Evolutionary conservation across 176 grass and related monocot species (phyloP).

Genomic region (Poa pratensis): DNA sequence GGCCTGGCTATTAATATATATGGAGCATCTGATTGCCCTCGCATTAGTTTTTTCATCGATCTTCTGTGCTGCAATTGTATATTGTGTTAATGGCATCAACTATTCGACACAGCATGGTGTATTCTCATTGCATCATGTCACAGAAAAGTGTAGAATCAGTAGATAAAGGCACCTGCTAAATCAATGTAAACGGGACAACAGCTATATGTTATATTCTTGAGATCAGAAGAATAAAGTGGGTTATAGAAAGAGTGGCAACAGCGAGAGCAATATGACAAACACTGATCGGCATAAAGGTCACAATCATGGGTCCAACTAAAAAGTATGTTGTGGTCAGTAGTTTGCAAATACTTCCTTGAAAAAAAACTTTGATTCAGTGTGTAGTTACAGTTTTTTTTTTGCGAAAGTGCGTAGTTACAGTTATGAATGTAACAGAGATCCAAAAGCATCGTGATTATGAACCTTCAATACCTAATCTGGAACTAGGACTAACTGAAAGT

Average conservation of each 20-base stretch:
- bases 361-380: neutral
- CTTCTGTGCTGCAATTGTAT: neutral
- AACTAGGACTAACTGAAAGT: neutral
- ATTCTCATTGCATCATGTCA: neutral
- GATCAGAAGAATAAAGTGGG: neutral
- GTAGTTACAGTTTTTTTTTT: neutral
- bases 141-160: neutral
- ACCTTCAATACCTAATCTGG: neutral
- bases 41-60: neutral
- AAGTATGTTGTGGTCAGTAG: neutral
- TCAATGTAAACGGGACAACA: neutral
- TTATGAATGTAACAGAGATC: neutral
- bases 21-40: neutral
- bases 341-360: neutral
- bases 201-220: neutral
- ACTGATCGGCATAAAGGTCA: constrained; percentile 9
- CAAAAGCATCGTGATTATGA: neutral
- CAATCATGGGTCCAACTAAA: neutral
- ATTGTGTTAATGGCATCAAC: neutral
- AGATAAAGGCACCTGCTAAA: neutral
- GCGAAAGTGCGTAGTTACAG: too few relatives aligned
- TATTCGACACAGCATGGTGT: neutral
- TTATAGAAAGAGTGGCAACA: neutral
- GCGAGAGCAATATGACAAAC: neutral
- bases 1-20: neutral